A percentile compares a stretch with the other conserved stretches of the same genome.
Evolutionary conservation across 2,329 filamentous ascomycete genomes (phyloP).

Genomic region (Pestalotiopsis sp.): DNA sequence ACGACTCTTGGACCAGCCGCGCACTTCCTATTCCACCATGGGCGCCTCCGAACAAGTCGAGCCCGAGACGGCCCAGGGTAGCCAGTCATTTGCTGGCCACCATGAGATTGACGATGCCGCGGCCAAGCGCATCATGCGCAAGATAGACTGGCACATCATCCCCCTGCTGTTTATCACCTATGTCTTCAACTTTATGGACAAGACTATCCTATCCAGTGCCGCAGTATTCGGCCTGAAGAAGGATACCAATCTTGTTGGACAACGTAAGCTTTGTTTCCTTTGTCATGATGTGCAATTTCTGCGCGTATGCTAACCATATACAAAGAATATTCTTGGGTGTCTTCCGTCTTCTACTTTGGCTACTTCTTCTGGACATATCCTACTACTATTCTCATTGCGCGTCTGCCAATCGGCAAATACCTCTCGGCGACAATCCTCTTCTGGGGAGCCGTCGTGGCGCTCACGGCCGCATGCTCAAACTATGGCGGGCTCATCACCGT

Average conservation of each 20-base stretch:
- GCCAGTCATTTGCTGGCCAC: neutral
- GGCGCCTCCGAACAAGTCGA: neutral
- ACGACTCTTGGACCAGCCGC: neutral
- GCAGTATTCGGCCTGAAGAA: conserved; percentile 57
- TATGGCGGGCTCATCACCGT: conserved; percentile 52
- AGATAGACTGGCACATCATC: conserved; percentile 25
- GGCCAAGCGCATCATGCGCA: conserved; percentile 22
- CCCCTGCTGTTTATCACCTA: conserved; percentile 28
- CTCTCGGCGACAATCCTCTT: conserved; percentile 49
- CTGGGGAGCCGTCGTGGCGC: conserved; percentile 50
- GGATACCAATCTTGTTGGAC: conserved; percentile 45
- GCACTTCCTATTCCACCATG: conserved; percentile 8
- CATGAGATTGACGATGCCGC: conserved; percentile 10
- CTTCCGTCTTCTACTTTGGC: conserved; percentile 49
- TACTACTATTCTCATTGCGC: conserved; percentile 49
- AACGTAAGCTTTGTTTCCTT: conserved; percentile 16
- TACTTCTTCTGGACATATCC: conserved; percentile 55
- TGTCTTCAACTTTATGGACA: conserved; percentile 30
- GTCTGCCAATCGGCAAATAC: conserved; percentile 49
- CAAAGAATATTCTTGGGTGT: conserved; percentile 46
- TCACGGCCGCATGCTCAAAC: conserved; percentile 47
- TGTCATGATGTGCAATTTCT: neutral
- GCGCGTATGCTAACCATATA: neutral
- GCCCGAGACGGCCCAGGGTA: neutral
- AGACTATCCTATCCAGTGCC: conserved; percentile 54